phyloP scores from a whole-genome alignment of 2,329 filamentous ascomycete genomes.

The Aspergillus neotritici region DNA sequence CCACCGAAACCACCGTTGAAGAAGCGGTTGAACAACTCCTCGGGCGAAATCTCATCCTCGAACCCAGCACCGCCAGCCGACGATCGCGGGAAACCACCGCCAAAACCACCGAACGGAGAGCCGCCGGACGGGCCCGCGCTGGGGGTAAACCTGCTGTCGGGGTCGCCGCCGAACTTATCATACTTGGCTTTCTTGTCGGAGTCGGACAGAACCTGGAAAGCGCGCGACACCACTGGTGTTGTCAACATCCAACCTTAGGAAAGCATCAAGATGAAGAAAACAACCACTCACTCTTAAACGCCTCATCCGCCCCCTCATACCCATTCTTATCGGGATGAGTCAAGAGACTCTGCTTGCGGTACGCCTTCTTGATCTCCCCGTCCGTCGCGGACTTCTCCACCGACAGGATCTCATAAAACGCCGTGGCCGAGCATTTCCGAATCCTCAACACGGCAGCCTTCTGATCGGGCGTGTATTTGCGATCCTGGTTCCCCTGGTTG shows the following conservation, averaged over 20 bases:
- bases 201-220: conserved; percentile 89
- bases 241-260: neutral
- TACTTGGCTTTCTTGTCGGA: conserved; percentile 86
- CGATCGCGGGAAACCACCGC: conserved; percentile 42
- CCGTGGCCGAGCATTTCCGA: conserved; percentile 72
- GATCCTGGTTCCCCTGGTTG: conserved; percentile 47
- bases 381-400: conserved; percentile 66
- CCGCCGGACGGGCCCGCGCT: conserved; percentile 36
- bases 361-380: conserved; percentile 92
- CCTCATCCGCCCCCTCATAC: conserved; percentile 89
- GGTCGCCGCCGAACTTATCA: conserved; percentile 85
- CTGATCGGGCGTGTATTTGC: conserved; percentile 77
- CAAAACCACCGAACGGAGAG: conserved; percentile 43
- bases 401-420: conserved; percentile 91
- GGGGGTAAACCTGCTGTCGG: conserved; percentile 75
- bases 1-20: conserved; percentile 66
- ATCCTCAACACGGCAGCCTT: conserved; percentile 88
- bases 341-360: conserved; percentile 85
- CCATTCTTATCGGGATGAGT: conserved; percentile 99
- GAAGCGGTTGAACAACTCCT: conserved; percentile 96
- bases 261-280: conserved; percentile 1
- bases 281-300: conserved; percentile 71
- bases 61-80: conserved; percentile 58
- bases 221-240: conserved; percentile 70
- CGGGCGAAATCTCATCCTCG: conserved; percentile 88